Conservation (phyloP, 1,284 basidiomycete genomes). For the Microbotryum violaceum region DNA sequence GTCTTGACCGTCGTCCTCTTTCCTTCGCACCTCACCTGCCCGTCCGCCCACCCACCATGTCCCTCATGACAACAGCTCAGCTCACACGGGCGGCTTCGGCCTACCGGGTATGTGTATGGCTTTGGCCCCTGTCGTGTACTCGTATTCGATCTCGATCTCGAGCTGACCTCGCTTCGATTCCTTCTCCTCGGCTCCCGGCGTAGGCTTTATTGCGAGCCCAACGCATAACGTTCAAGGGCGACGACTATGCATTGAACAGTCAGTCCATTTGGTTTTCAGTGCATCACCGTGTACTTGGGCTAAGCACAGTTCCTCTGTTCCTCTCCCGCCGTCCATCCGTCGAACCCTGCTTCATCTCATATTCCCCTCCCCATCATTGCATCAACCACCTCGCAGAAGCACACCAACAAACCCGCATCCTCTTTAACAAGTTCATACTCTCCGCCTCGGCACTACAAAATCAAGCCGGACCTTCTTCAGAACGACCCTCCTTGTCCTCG, state of each 20-base stretch:
- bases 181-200: neutral
- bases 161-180: neutral
- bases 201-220: constrained; percentile 28
- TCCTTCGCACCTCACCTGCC: too few relatives aligned
- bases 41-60: constrained; percentile 1
- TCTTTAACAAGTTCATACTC: constrained; percentile 28
- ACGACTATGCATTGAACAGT: constrained; percentile 23
- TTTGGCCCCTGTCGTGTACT: neutral
- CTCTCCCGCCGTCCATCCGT: too few relatives aligned
- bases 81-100: constrained; percentile 26
- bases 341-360: too few relatives aligned
- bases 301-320: too few relatives aligned
- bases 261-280: neutral
- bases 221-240: constrained; percentile 30
- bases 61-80: constrained; percentile 21
- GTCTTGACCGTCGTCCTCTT: too few relatives aligned
- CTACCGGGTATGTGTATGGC: constrained; percentile 17
- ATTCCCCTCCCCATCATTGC: too few relatives aligned
- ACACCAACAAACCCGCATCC: constrained; percentile 27
- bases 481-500: neutral
- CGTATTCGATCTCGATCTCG: neutral
- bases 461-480: neutral
- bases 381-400: constrained; percentile 11
- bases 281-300: neutral
- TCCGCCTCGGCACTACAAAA: constrained; percentile 12